Percentiles rank a stretch among this genome's conserved stretches.
phyloP scores from a whole-genome alignment of 257 asterid species.

The Solanum ossicruentum region DNA sequence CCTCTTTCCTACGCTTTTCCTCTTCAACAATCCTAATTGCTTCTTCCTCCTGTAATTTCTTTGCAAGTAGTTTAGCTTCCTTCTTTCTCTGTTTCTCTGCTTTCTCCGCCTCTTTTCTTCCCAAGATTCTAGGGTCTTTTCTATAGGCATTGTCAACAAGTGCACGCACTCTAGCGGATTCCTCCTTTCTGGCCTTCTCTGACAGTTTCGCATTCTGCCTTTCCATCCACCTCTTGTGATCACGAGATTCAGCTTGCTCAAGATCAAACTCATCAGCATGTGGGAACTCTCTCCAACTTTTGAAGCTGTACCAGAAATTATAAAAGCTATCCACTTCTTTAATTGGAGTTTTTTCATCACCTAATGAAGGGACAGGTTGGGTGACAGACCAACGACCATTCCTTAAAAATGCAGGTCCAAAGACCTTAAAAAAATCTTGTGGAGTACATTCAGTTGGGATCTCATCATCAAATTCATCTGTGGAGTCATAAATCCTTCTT shows the following conservation, averaged over 20 bases:
- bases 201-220: slow-evolving; percentile 89
- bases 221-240: slow-evolving; percentile 96
- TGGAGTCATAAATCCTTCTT: slow-evolving; percentile 90
- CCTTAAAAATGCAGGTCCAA: slow-evolving; percentile 92
- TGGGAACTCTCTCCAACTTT: slow-evolving; percentile 98
- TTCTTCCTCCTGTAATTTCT: slow-evolving; percentile 80
- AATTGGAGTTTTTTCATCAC: slow-evolving; percentile 55
- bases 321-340: slow-evolving; percentile 76
- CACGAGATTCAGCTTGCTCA: slow-evolving; percentile 94
- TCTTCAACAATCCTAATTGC: slow-evolving; percentile 62
- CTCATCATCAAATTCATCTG: slow-evolving; percentile 98
- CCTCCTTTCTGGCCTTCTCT: slow-evolving; percentile 95
- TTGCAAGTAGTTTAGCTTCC: slow-evolving; percentile 77
- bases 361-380: slow-evolving; percentile 60
- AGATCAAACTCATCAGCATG: slow-evolving; percentile 92
- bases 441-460: slow-evolving; percentile 75
- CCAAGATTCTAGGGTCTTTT: slow-evolving; percentile 71
- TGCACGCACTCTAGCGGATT: slow-evolving; percentile 53
- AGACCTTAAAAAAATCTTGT: slow-evolving; percentile 86
- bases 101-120: slow-evolving; percentile 72
- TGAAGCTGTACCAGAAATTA: slow-evolving; percentile 79
- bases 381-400: slow-evolving; percentile 93
- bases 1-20: slow-evolving; percentile 67
- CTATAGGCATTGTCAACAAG: slow-evolving; percentile 93
- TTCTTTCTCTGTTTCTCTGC: slow-evolving; percentile 85